Conservation (phyloP, 2,329 filamentous ascomycete genomes). For the Cladophialophora chaetospira region DNA sequence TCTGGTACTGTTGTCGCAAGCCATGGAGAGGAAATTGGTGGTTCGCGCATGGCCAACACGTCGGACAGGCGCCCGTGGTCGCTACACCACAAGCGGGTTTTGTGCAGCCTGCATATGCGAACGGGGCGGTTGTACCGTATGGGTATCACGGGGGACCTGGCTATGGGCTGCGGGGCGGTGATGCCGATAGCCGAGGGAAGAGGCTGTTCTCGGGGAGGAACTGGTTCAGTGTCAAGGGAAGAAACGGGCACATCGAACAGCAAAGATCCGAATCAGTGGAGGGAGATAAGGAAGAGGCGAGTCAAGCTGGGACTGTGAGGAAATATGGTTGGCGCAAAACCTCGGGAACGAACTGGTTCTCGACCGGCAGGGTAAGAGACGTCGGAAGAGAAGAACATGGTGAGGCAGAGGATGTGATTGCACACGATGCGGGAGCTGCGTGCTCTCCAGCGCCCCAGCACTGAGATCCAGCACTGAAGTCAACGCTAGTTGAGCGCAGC, state of each 20-base stretch:
- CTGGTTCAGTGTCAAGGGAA: background rate
- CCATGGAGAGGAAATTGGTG: constrained; percentile 27
- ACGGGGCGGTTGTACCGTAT: constrained; percentile 20
- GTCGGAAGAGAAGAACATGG: background rate
- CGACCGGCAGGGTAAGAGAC: background rate
- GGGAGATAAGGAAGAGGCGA: no score
- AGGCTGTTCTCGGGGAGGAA: constrained; percentile 3
- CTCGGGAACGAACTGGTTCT: background rate
- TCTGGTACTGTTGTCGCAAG: constrained; percentile 22
- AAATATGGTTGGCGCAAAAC: background rate
- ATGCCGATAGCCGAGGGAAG: background rate
- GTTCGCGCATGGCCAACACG: constrained; percentile 27
- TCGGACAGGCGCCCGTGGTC: background rate
- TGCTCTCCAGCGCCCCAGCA: background rate
- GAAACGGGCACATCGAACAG: no score
- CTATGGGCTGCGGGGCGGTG: constrained; percentile 10
- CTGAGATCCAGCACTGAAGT: no score
- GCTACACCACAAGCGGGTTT: background rate
- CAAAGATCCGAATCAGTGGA: no score
- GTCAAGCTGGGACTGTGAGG: background rate
- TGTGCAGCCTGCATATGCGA: constrained; percentile 19
- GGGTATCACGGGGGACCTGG: constrained; percentile 12
- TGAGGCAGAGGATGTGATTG: background rate
- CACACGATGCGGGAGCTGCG: background rate
- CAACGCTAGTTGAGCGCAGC: no score